Evolutionary conservation across 1,284 basidiomycete species (phyloP), one percentile per base, ranked within the genome.

Genomic region (Vanrija sp.): DNA sequence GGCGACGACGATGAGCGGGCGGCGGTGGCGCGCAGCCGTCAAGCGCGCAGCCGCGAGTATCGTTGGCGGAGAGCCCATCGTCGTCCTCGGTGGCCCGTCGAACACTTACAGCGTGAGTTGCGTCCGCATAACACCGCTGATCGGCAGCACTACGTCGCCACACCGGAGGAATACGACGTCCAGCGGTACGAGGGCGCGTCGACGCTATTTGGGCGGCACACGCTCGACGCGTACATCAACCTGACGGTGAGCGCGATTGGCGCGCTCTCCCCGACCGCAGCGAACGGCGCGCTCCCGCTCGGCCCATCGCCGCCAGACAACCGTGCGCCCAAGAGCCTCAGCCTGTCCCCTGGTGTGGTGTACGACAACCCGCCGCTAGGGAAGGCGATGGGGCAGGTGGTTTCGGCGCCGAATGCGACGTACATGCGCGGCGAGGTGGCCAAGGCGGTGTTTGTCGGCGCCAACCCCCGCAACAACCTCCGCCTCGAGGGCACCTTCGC

Each of bases 121-220:
- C 1, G 5, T 12, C 6, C 25, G 7, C 12, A 14, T 31, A 12
- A 9, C 5, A 7, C 4, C 15, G 1, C 31, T 31, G 2, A 31
- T 14, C 31, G 5, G 12, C 31, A 31, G 24, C 46, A 48, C 39
- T 58, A 58, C 49, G 12, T 20, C 16, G 31, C 25, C 16, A 58
- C 56, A 4, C 52, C 53, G 3, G 56, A 58, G 24, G 56, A 58
- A 36, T 58, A 58, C 46, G 46, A 48, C 4, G 23, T 54, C 12
- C 56, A 58, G 49, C 56, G 56, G 19, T 58, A 58, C 53, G 56
- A 58, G 46, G 56, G 56, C 46, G 51, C 51, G 4, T 58, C 56
- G 14, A 58, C 56, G 4, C 46, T 58, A 9, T 53, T 45, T 43
- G 56, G 56, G 12, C 45, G 39, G 45, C 37, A 42, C 18, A 58